Conservation (phyloP, 805 yeast species). For the Candida krabiensis region DNA sequence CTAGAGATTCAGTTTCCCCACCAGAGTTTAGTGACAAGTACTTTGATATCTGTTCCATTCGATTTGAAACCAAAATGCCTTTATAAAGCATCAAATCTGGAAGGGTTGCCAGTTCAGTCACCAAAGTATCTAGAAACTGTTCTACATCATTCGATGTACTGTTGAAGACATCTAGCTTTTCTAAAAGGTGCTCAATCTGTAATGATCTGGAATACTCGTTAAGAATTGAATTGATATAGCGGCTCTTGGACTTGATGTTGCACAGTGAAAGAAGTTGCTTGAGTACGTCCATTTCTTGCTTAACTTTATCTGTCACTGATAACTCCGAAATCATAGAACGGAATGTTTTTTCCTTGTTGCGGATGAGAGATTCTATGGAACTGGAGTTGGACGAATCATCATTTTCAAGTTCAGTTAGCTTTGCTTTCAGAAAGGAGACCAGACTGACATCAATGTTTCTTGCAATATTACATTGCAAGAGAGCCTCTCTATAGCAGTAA, state of each 20-base stretch:
- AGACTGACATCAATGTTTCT: slow-evolving; percentile 9
- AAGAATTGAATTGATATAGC: slow-evolving; percentile 6
- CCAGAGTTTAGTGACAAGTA: slow-evolving; percentile 7
- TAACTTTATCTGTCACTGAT: slow-evolving; percentile 12
- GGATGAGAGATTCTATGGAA: slow-evolving; percentile 14
- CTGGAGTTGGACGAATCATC: slow-evolving; percentile 10
- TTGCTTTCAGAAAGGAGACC: slow-evolving; percentile 9
- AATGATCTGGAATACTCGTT: slow-evolving; percentile 6
- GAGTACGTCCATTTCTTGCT: slow-evolving; percentile 15
- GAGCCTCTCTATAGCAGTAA: slow-evolving; percentile 18
- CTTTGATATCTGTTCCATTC: slow-evolving; percentile 12
- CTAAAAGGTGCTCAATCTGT: slow-evolving; percentile 6
- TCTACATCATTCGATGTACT: slow-evolving; percentile 3
- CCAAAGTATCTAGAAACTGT: slow-evolving; percentile 6
- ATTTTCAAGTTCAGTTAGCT: slow-evolving; percentile 10
- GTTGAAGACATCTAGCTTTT: slow-evolving; percentile 7
- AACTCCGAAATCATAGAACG: slow-evolving; percentile 16
- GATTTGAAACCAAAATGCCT: slow-evolving; percentile 8
- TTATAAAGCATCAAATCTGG: slow-evolving; percentile 13
- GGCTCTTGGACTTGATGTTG: slow-evolving; percentile 3
- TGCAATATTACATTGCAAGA: slow-evolving; percentile 16
- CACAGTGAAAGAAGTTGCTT: slow-evolving; percentile 6
- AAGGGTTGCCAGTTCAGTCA: slow-evolving; percentile 10
- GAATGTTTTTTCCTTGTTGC: slow-evolving; percentile 15
- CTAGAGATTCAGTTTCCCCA: slow-evolving; percentile 3